These are phyloP conservation scores for Cunninghamia lanceolata DNA, from an alignment of 75 land plant species.

Conservation along the genomic window DNA sequence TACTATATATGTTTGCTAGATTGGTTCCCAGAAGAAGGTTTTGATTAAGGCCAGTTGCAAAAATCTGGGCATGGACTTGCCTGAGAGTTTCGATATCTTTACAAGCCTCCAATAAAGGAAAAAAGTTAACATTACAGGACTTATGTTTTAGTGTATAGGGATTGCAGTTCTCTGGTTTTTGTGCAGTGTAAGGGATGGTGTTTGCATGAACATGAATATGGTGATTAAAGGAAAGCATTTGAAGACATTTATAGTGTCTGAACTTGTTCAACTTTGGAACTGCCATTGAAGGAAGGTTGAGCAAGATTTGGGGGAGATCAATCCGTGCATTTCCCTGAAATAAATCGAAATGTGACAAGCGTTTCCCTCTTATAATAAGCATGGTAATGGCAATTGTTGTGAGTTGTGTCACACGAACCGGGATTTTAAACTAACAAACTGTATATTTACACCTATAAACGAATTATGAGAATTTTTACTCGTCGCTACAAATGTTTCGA, in stretches of 20 bases:
- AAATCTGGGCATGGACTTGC: slow-evolving; percentile 7
- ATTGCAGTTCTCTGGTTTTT: background rate
- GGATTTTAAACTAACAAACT: too few species aligned
- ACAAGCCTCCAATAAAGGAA: background rate
- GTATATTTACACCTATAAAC: too few species aligned
- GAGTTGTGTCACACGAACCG: too few species aligned
- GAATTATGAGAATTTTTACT: too few species aligned
- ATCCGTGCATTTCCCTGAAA: background rate
- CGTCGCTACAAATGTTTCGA: too few species aligned
- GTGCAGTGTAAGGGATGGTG: background rate
- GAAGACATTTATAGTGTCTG: background rate
- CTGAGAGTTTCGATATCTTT: background rate
- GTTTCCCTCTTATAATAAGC: background rate
- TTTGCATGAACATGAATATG: background rate
- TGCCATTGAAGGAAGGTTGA: background rate
- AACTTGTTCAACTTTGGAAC: background rate
- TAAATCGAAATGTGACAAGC: background rate
- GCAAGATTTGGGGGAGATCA: background rate
- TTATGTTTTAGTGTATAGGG: background rate
- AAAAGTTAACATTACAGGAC: background rate
- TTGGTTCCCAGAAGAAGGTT: slow-evolving; percentile 12
- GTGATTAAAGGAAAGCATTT: background rate
- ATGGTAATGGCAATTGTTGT: too few species aligned
- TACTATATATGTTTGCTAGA: slow-evolving; percentile 9
- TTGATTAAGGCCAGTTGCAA: slow-evolving; percentile 6